Base-by-base conservation (phyloP, 2,329 filamentous ascomycete species). In the Emmonsiellopsis sp. region DNA sequence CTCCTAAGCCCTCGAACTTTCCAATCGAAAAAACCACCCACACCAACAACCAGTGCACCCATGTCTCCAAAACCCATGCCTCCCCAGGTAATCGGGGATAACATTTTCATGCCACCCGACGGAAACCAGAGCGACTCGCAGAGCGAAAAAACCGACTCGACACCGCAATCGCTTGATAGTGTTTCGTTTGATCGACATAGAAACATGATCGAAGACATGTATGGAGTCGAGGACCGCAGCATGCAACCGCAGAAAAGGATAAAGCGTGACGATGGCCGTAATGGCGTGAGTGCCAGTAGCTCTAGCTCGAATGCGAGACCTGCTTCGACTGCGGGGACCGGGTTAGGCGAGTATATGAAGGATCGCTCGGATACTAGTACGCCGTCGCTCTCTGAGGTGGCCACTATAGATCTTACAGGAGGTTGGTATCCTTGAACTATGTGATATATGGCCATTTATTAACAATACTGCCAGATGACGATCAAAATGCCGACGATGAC, bases 211-310 rank as follows among this genome's bases (percentile, higher is more conserved):
- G 88, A 94, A 67, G 80, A 82, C 34, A 76, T 90, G 65, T 88
- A 91, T 66, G 84, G 85, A 59, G 80, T 94, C 11, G 79, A 87
- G 59, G 79, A 85, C 50, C 85, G 90, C 30, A 74, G 75, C 61
- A 74, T 64, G 57, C 76, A 67, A 64, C 81, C 86, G 16, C 73
- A 77, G 31, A 92, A 92, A 70, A 83, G 83, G 50, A 72, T 82
- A 51, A 90, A 83, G 64, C 68, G 79, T 40, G 58, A 66, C 7
- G 72, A 76, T 47, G 72, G 76, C 41, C 66, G 76, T 45, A 66
- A 76, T 10, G 60, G 77, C 35, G 65, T 74, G 47, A 66, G 73
- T 15, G 62, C 70, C 20, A 69, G 69, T 46, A 49, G 15, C 16
- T 32, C 40, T 46, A 49, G 15, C 16, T 32, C 40, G 40, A 76